Percentiles rank a stretch among this genome's conserved stretches.
Evolutionary conservation across 208 protist genomes (phyloP).

Genomic region (Acanthamoeba polyphaga): DNA sequence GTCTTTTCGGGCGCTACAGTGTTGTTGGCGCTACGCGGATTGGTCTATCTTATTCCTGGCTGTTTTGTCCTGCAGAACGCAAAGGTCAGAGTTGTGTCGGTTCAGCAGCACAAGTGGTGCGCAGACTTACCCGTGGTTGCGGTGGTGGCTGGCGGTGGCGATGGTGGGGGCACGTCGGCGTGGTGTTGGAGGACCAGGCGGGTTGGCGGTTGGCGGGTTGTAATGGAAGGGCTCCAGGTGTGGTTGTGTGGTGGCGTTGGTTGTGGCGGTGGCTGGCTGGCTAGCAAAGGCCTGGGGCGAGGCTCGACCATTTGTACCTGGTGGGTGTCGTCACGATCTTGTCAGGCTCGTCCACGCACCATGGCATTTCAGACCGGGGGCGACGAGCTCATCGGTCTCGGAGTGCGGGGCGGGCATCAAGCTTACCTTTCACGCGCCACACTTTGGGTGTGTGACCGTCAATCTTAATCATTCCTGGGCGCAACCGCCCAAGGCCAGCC

Average conservation of each 20-base stretch:
- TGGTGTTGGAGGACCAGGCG: too few species aligned
- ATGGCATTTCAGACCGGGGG: neutral
- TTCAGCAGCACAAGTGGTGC: too few species aligned
- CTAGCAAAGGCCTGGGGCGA: neutral
- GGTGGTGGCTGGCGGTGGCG: too few species aligned
- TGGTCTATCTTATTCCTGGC: too few species aligned
- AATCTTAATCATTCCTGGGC: neutral
- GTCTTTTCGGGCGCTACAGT: too few species aligned
- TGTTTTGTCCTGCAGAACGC: too few species aligned
- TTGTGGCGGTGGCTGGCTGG: neutral
- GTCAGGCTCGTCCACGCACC: neutral
- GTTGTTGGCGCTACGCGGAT: too few species aligned
- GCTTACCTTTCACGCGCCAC: neutral
- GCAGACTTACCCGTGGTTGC: too few species aligned
- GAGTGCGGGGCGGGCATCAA: neutral
- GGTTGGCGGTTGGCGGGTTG: too few species aligned
- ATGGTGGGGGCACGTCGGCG: too few species aligned
- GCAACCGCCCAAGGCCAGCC: neutral
- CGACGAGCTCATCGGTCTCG: neutral
- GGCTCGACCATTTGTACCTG: neutral
- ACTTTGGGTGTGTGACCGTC: neutral
- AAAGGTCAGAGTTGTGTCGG: too few species aligned
- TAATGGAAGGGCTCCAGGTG: too few species aligned
- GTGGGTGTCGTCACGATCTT: neutral
- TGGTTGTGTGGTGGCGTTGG: neutral